phyloP scores from a whole-genome alignment of 2,329 filamentous ascomycete species.

The Cladosporium sp. region DNA sequence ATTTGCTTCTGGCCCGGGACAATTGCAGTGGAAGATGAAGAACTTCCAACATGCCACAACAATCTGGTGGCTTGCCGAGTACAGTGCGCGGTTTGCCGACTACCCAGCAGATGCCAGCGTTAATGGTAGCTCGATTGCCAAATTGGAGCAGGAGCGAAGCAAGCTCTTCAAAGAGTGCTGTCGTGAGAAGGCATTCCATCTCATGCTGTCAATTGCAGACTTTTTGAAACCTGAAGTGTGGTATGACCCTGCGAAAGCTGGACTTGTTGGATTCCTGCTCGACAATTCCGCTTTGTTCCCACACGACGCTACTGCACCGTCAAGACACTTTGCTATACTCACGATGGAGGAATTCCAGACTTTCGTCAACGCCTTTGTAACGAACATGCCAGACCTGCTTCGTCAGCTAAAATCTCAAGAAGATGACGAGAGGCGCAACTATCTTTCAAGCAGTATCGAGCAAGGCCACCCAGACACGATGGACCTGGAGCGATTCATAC shows the following conservation, averaged over 20 bases:
- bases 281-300: conserved; percentile 72
- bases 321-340: conserved; percentile 68
- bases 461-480: conserved; percentile 43
- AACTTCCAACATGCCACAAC: conserved; percentile 77
- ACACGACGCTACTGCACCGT: conserved; percentile 66
- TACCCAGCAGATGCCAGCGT: conserved; percentile 10
- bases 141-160: conserved; percentile 62
- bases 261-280: conserved; percentile 79
- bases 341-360: conserved; percentile 80
- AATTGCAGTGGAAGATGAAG: conserved; percentile 68
- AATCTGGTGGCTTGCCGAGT: conserved; percentile 89
- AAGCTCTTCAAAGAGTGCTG: conserved; percentile 70
- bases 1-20: conserved; percentile 66
- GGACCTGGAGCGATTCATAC: conserved; percentile 81
- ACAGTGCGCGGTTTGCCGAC: conserved; percentile 71
- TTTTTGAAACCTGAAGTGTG: conserved; percentile 79
- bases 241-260: conserved; percentile 82
- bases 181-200: conserved; percentile 89
- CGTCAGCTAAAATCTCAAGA: conserved; percentile 84
- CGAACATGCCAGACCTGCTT: conserved; percentile 90
- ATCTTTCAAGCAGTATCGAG: conserved; percentile 40
- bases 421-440: conserved; percentile 71
- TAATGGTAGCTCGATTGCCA: conserved; percentile 22
- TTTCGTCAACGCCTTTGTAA: conserved; percentile 90
- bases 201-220: conserved; percentile 79